phyloP scores from a whole-genome alignment of 495 filamentous ascomycete species.

The Trichoderma virens region DNA sequence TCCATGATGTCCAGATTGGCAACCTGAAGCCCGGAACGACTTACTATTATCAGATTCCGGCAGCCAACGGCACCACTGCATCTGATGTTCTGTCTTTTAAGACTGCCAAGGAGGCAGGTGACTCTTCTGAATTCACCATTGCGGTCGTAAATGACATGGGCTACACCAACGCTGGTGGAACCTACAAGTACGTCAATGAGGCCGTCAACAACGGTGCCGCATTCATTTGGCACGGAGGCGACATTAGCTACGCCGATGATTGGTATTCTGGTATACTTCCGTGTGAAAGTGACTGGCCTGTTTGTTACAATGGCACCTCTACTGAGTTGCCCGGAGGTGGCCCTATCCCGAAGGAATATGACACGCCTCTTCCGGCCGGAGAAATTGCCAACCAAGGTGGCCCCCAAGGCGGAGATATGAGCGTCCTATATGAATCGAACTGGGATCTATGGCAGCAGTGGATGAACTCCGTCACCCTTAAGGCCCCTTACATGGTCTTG shows the following conservation, averaged over 20 bases:
- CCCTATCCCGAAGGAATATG: conserved; percentile 29
- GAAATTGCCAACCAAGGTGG: conserved; percentile 43
- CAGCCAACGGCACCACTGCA: conserved; percentile 37
- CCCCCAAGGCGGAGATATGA: conserved; percentile 43
- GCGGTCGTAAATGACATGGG: conserved; percentile 44
- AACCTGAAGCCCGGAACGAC: conserved; percentile 33
- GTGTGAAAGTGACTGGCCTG: conserved; percentile 40
- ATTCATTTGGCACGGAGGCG: conserved; percentile 47
- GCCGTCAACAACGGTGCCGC: conserved; percentile 31
- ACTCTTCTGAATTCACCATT: conserved; percentile 18
- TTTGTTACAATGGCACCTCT: conserved; percentile 46
- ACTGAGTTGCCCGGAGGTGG: conserved; percentile 29
- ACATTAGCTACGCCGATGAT: conserved; percentile 43
- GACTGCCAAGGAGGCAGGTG: conserved; percentile 35
- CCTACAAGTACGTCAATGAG: conserved; percentile 33
- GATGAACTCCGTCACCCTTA: conserved; percentile 26
- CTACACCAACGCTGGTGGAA: conserved; percentile 42
- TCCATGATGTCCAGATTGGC: conserved; percentile 36
- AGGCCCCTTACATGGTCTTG: conserved; percentile 27
- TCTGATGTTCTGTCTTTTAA: conserved; percentile 35
- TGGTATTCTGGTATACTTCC: conserved; percentile 45
- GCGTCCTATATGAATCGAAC: conserved; percentile 39
- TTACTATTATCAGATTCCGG: conserved; percentile 40
- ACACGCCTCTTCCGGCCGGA: conserved; percentile 36
- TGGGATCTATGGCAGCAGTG: conserved; percentile 44